Conservation (phyloP, 2,329 filamentous ascomycete species). For the Colletotrichum sp. region DNA sequence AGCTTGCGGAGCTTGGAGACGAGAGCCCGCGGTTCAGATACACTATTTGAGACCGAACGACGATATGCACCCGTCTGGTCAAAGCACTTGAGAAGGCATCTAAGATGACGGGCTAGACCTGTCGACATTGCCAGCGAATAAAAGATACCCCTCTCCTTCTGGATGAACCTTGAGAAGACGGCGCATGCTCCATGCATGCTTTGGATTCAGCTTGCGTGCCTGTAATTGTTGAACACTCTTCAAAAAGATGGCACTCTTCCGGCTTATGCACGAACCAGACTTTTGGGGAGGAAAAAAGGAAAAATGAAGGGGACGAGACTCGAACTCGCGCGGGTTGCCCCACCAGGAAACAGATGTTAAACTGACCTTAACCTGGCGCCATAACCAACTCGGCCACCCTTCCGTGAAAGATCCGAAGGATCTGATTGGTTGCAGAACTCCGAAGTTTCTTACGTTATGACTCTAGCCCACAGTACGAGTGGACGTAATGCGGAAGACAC, state of each 20-base stretch:
- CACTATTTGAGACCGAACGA: constrained; percentile 34
- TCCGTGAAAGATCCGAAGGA: neutral
- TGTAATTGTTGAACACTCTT: rapidly evolving
- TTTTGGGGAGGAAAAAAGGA: neutral
- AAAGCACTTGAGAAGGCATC: neutral
- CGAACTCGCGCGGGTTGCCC: constrained; percentile 12
- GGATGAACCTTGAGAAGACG: neutral
- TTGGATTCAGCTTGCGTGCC: rapidly evolving
- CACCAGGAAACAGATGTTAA: constrained; percentile 12
- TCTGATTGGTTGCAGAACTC: neutral
- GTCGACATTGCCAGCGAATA: neutral
- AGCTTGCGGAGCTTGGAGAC: constrained; percentile 55
- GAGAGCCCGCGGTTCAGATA: constrained; percentile 56
- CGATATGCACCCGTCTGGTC: rapidly evolving
- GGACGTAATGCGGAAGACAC: neutral
- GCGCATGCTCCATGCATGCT: neutral
- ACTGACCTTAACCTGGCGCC: constrained; percentile 11
- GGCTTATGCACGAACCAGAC: neutral
- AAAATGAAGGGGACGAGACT: constrained; percentile 9
- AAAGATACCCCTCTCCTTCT: neutral
- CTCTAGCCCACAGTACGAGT: rapidly evolving
- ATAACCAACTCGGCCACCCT: constrained; percentile 13
- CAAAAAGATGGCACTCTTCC: rapidly evolving
- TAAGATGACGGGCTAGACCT: neutral
- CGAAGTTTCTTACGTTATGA: rapidly evolving